phyloP scores from a whole-genome alignment of 805 yeast species.

The Starmerella cellae region DNA sequence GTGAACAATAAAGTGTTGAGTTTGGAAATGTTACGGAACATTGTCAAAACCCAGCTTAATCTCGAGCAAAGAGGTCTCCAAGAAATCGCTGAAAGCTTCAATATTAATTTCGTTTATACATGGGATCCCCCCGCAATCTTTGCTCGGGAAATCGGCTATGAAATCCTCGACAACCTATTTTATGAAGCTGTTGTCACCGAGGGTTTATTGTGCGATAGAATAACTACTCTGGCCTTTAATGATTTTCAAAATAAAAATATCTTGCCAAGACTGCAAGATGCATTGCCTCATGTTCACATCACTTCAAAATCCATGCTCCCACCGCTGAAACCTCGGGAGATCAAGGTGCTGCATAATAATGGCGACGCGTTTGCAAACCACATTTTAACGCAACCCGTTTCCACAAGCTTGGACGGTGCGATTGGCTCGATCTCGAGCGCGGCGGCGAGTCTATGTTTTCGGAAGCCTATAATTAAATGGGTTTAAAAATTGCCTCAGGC shows the following conservation, averaged over 20 bases:
- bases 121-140: constrained; percentile 22
- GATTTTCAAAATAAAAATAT: constrained; percentile 15
- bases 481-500: no score
- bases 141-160: constrained; percentile 11
- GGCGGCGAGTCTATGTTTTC: constrained; percentile 14
- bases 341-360: constrained; percentile 18
- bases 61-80: constrained; percentile 10
- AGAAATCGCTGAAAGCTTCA: not conserved
- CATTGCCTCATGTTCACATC: not conserved
- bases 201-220: constrained; percentile 1
- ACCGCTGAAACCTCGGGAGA: not conserved
- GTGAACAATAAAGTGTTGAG: constrained; percentile 1
- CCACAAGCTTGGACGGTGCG: constrained; percentile 20
- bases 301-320: constrained; percentile 3
- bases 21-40: constrained; percentile 11
- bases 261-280: constrained; percentile 3
- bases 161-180: constrained; percentile 16
- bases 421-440: constrained; percentile 17
- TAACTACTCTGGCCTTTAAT: constrained; percentile 15
- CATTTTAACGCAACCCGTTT: constrained; percentile 14
- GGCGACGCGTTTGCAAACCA: constrained; percentile 20
- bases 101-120: constrained; percentile 12
- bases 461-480: not conserved
- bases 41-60: constrained; percentile 10
- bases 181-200: constrained; percentile 9